Base-by-base conservation (phyloP, 352 stramenopile genomes). In the Globisporangium irregulare region DNA sequence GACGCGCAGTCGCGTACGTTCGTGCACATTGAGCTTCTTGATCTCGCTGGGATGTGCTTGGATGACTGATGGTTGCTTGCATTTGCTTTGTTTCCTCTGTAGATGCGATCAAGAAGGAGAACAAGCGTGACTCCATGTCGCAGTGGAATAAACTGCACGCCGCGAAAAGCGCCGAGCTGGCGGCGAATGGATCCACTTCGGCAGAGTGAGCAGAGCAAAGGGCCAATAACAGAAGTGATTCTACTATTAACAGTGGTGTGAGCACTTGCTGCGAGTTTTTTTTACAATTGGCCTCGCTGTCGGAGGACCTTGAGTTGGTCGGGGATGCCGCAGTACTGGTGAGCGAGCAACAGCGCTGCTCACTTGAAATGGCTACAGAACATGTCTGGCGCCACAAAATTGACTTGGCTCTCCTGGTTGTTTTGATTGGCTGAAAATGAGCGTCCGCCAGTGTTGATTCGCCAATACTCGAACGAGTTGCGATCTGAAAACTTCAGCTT, bases 61-160 rank as follows among this genome's bases (percentile, higher is more conserved):
- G 27, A 10, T 38, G n/a, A 22, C 3, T 55, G 20, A 25, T 53
- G 25, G 2, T 36, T 14, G 34, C 5, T 46, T 3, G 15, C 14
- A 24, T 1, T 59, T 51, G 32, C 6, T 2, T 64, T 63, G 15
- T 24, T 54, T n/a, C 10, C 4, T 14, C 64, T 27, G 10, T 53
- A 93, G 85, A 93, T 71, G 85, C 85, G 5, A 86, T 93, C 70
- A 92, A 91, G 64, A 93, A 92, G 66, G 85, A 91, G 55, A 90
- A 86, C 73, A 89, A 91, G 66, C 80, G 82, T 58, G 85, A 91
- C 69, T 81, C 80, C 15, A 76, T 81, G 60, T 80, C 72, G 27
- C 85, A 93, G 57, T 93, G 85, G 85, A 93, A 91, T 71, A 92
- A 92, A 43, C 65, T 93, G 20, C 87, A 88, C 59, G 85, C 82